These are phyloP conservation scores for Grosmannia serpens DNA, from an alignment of 2,329 filamentous ascomycete genomes.

Conservation along the genomic window DNA sequence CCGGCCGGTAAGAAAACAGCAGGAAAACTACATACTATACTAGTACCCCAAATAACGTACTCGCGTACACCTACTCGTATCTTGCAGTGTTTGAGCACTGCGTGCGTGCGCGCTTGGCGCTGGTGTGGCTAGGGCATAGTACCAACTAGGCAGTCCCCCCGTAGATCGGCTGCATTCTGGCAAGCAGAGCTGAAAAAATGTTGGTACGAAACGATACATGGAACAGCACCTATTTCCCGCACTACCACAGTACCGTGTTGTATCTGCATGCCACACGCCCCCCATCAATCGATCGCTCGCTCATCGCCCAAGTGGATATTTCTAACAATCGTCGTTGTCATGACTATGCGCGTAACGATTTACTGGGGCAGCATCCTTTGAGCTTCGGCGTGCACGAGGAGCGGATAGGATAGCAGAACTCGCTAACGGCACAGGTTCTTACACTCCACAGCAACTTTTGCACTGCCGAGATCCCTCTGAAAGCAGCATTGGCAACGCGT, in stretches of 20 bases:
- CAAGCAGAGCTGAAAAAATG: not conserved
- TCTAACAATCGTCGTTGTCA: not conserved
- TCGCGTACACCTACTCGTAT: not conserved
- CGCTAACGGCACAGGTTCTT: not conserved
- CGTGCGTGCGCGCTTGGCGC: not conserved
- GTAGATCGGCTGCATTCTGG: not conserved
- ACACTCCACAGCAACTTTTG: not conserved
- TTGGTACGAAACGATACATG: not conserved
- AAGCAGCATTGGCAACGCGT: not conserved
- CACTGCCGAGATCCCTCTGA: not conserved
- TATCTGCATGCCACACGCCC: not conserved
- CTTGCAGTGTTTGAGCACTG: too few relatives aligned
- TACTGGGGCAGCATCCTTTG: not conserved
- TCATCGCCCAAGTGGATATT: conserved; percentile 1
- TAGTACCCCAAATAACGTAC: too few relatives aligned
- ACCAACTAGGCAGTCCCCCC: not conserved
- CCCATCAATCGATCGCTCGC: not conserved
- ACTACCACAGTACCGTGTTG: not conserved
- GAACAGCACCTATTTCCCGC: not conserved
- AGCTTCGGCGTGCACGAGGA: not conserved
- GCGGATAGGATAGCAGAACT: not conserved
- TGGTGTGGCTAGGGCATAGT: not conserved
- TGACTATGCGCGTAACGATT: not conserved
- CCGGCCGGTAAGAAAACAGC: too few relatives aligned
- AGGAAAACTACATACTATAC: too few relatives aligned